phyloP scores from a whole-genome alignment of 1,139 yeast genomes.

The Diutina pseudorugosa region DNA sequence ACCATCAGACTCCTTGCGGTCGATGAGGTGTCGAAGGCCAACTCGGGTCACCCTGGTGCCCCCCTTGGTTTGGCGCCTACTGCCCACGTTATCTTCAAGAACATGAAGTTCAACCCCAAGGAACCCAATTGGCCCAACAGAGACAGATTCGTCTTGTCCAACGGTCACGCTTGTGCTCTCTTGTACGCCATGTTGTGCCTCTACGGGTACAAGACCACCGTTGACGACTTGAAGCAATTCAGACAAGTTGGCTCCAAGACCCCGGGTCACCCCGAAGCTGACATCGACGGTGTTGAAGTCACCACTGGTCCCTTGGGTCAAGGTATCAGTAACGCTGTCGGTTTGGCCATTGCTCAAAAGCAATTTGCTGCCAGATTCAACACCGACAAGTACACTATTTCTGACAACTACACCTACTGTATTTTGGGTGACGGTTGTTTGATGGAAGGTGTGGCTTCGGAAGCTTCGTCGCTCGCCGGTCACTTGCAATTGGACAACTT shows the following conservation, averaged over 20 bases:
- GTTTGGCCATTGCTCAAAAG: slow-evolving; percentile 90
- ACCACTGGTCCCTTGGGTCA: slow-evolving; percentile 99
- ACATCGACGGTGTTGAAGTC: slow-evolving; percentile 74
- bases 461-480: slow-evolving; percentile 92
- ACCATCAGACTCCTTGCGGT: slow-evolving; percentile 88
- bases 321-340: slow-evolving; percentile 95
- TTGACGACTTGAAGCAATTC: slow-evolving; percentile 84
- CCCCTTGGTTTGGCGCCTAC: slow-evolving; percentile 93
- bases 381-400: slow-evolving; percentile 65
- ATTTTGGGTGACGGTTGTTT: slow-evolving; percentile 97
- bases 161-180: slow-evolving; percentile 95
- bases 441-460: slow-evolving; percentile 97
- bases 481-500: slow-evolving; percentile 90
- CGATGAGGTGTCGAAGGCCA: slow-evolving; percentile 80
- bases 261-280: slow-evolving; percentile 93
- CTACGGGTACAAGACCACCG: slow-evolving; percentile 68
- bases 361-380: slow-evolving; percentile 90
- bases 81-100: slow-evolving; percentile 60
- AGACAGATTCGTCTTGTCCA: slow-evolving; percentile 89
- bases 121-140: slow-evolving; percentile 90
- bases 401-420: slow-evolving; percentile 66
- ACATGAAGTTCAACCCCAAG: slow-evolving; percentile 81
- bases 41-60: slow-evolving; percentile 99
- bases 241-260: slow-evolving; percentile 87
- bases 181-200: slow-evolving; percentile 79